These are phyloP conservation scores for Magnaporthales sp. DNA, from an alignment of 2,329 filamentous ascomycete genomes.

Conservation along the genomic window DNA sequence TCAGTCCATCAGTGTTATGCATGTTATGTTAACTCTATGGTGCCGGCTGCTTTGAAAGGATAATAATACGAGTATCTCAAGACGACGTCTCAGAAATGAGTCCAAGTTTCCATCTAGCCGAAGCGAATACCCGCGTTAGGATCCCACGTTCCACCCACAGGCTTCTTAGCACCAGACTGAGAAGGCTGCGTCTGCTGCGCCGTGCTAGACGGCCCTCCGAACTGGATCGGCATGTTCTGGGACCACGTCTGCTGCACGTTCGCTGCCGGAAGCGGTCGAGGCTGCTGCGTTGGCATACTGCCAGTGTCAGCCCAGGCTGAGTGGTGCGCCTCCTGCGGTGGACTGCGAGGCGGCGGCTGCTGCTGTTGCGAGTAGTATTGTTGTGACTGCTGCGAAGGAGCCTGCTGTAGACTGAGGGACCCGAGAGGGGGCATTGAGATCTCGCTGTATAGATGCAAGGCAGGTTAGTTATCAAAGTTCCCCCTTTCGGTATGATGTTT, in stretches of 20 bases:
- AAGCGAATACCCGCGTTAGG: conserved; percentile 12
- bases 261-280: conserved; percentile 32
- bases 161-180: conserved; percentile 10
- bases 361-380: conserved; percentile 9
- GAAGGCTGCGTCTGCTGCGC: conserved; percentile 16
- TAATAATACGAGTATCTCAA: not conserved
- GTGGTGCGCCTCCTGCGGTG: conserved; percentile 38
- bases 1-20: not conserved
- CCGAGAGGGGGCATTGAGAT: conserved; percentile 42
- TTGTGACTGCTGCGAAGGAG: conserved; percentile 17
- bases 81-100: too few species aligned
- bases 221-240: conserved; percentile 73
- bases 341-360: conserved; percentile 18
- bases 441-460: conserved; percentile 28
- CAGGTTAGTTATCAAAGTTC: conserved; percentile 9
- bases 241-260: conserved; percentile 57
- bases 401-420: conserved; percentile 28
- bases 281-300: conserved; percentile 47
- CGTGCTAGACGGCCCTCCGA: conserved; percentile 39
- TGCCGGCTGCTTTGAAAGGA: not conserved
- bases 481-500: too few species aligned
- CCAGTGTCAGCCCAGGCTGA: conserved; percentile 43
- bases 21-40: not conserved
- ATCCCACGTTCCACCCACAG: conserved; percentile 10
- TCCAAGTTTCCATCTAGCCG: conserved; percentile 3